Percentiles rank a stretch among this genome's conserved stretches.
phyloP scores from a whole-genome alignment of 108 stramenopile species.

The Fistulifera pelliculosa region DNA sequence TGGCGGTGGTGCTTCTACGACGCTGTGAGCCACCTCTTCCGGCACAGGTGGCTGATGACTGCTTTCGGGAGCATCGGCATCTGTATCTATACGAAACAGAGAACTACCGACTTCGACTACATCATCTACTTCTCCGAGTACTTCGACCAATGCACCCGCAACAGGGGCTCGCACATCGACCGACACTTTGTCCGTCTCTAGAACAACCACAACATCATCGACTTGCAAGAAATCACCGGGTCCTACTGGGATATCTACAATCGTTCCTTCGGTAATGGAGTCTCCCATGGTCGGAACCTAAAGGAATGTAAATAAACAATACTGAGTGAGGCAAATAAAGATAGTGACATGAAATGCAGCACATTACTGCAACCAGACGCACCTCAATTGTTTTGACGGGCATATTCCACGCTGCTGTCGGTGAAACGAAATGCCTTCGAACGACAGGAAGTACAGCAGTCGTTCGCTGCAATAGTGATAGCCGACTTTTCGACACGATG shows the following conservation, averaged over 20 bases:
- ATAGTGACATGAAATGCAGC: not conserved
- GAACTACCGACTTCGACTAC: constrained; percentile 91
- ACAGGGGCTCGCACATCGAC: constrained; percentile 85
- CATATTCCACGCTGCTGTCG: constrained; percentile 21
- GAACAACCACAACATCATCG: constrained; percentile 78
- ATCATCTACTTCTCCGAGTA: constrained; percentile 88
- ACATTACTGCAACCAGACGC: constrained; percentile 12
- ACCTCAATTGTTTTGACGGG: constrained; percentile 72
- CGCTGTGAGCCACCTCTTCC: constrained; percentile 28
- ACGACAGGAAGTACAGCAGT: not conserved
- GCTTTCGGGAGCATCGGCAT: constrained; percentile 57
- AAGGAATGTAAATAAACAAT: not conserved
- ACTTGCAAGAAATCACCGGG: constrained; percentile 70
- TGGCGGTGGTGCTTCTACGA: constrained; percentile 16
- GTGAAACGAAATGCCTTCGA: constrained; percentile 1
- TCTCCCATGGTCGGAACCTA: constrained; percentile 90
- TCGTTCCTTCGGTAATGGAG: constrained; percentile 96
- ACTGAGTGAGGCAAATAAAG: not conserved
- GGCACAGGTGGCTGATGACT: constrained; percentile 9
- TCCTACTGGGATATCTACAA: constrained; percentile 88
- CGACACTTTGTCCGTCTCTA: constrained; percentile 98
- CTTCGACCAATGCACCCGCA: constrained; percentile 80
- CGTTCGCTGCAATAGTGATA: too few species aligned
- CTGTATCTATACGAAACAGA: constrained; percentile 87
- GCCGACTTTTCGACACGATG: too few species aligned